Evolutionary conservation across 352 stramenopile genomes (phyloP).

Genomic region (Chrysophaeum taylorii): DNA sequence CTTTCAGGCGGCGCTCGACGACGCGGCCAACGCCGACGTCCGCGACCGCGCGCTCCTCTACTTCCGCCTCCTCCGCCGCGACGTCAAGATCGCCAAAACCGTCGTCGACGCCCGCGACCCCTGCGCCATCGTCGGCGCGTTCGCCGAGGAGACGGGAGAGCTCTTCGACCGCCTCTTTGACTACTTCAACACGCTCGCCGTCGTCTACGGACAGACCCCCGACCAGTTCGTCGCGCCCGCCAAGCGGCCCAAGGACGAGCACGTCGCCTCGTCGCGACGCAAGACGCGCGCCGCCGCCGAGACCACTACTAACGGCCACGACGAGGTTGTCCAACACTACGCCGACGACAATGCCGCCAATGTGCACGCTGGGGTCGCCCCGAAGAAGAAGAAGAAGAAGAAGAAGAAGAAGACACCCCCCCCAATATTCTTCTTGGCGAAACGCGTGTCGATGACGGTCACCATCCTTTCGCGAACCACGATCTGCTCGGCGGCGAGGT

Average conservation of each 20-base stretch:
- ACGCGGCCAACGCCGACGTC: slow-evolving; percentile 82
- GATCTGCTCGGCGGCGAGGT: slow-evolving; percentile 52
- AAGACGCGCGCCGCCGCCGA: background rate
- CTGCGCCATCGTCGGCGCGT: slow-evolving; percentile 32
- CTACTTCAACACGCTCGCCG: slow-evolving; percentile 95
- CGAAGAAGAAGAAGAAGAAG: too few species aligned
- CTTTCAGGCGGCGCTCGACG: slow-evolving; percentile 80
- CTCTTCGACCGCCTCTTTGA: slow-evolving; percentile 67
- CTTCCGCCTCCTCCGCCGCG: slow-evolving; percentile 83
- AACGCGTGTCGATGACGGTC: too few species aligned
- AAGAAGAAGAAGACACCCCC: too few species aligned
- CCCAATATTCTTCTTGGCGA: too few species aligned
- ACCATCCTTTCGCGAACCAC: too few species aligned
- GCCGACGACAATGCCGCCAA: background rate
- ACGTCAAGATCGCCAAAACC: slow-evolving; percentile 74
- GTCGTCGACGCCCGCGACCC: slow-evolving; percentile 48
- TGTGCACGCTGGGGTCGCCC: background rate
- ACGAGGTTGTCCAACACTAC: background rate
- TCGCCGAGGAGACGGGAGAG: slow-evolving; percentile 64
- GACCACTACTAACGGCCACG: background rate
- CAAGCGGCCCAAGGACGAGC: slow-evolving; percentile 30
- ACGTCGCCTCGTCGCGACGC: slow-evolving; percentile 26
- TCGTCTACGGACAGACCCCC: slow-evolving; percentile 89
- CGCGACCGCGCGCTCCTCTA: slow-evolving; percentile 93
- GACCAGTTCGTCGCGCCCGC: slow-evolving; percentile 83